Percentiles rank a stretch among this genome's conserved stretches.
Conservation (phyloP, 768 basidiomycete species). For the Symmetrospora coprosmae region DNA sequence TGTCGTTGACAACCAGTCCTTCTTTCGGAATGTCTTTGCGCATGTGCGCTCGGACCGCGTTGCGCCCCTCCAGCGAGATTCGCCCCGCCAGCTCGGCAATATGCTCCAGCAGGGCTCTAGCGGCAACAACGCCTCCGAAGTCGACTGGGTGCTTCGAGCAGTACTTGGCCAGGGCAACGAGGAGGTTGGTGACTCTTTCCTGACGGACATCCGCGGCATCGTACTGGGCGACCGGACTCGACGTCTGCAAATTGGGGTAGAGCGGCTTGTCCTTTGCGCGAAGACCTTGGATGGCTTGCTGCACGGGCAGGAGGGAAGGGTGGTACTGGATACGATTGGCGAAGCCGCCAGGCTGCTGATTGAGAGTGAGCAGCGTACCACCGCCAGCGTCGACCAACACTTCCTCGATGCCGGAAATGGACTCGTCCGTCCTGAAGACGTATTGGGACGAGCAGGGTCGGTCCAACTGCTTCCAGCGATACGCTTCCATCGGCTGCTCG, state of each 20-base stretch:
- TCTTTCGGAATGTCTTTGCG: not conserved
- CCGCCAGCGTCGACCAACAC: not conserved
- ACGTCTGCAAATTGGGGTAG: too few species aligned
- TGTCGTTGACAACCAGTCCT: not conserved
- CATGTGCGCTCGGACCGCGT: not conserved
- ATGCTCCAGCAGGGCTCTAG: not conserved
- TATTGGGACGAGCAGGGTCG: not conserved
- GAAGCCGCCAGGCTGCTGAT: constrained; percentile 5
- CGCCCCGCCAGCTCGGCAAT: not conserved
- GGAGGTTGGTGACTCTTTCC: not conserved
- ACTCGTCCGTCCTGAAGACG: not conserved
- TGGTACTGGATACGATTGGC: not conserved
- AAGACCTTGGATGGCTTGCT: too few species aligned
- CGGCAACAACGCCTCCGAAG: not conserved
- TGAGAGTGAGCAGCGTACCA: not conserved
- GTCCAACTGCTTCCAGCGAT: constrained; percentile 1
- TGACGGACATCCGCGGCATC: not conserved
- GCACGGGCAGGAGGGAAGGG: not conserved
- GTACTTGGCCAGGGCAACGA: not conserved
- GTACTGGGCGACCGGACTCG: too few species aligned
- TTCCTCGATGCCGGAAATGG: not conserved
- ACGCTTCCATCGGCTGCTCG: not conserved
- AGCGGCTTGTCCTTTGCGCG: too few species aligned
- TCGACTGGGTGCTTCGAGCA: not conserved
- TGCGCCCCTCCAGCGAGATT: not conserved